Evolutionary conservation across 78 protist species (phyloP), one percentile per base, ranked within the genome.

Genomic region (Anaeramoeba flamelloides): DNA sequence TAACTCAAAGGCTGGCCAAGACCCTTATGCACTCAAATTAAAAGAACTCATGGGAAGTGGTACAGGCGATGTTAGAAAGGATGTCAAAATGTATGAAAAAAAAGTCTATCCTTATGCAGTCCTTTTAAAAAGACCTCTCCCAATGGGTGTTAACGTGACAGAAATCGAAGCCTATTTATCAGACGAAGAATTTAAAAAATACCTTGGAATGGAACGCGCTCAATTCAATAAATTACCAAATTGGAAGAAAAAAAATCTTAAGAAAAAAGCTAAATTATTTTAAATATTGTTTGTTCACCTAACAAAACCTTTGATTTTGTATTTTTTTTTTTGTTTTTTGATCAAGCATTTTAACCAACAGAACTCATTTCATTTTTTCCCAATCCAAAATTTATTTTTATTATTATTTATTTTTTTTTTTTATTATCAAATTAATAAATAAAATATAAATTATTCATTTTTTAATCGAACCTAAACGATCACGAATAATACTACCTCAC

Each of bases 1-100:
- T 33, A 0, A 0, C 36, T 0, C 30, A 77, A 1, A 2, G 1
- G 17, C 8, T 8, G 8, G 8, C 17, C 65, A 36, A n/a, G 82
- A 83, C 36, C 86, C 86, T 26, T 79, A 79, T 74, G 83, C 22
- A 74, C 83, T 81, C 40, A 82, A 79, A 37, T 36, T 79, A n/a
- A n/a, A n/a, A n/a, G n/a, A n/a, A n/a, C n/a, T n/a, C n/a, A n/a
- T n/a, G n/a, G n/a, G n/a, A n/a, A n/a, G n/a, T n/a, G n/a, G n/a
- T n/a, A n/a, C n/a, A n/a, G n/a, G n/a, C n/a, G 17, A 53, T 26
- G 17, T 53, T 53, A 8, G 69, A 26, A 8, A 17, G 17, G 17
- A 17, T 26, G 17, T 53, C 17, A 8, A 8, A 26, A 8, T 26
- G 17, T 26, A 53, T 8, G 34, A 53, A 53, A 53, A 53, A 53